A percentile compares a stretch with the other conserved stretches of the same genome.
Conservation (phyloP, 2,329 filamentous ascomycete genomes). For the Didymella keratinophila region DNA sequence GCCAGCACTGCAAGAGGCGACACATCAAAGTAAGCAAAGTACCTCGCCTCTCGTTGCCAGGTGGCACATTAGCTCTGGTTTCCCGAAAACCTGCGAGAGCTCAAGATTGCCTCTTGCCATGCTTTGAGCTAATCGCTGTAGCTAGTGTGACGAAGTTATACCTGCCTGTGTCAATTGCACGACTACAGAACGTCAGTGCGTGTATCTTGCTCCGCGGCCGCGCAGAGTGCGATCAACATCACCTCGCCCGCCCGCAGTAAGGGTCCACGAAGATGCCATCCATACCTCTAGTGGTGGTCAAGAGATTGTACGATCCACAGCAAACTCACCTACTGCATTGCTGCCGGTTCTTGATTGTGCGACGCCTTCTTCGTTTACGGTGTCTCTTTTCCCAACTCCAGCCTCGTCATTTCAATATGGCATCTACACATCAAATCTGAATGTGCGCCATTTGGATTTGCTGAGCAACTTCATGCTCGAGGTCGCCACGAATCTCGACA, state of each 20-base stretch:
- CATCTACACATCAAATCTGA: conserved; percentile 7
- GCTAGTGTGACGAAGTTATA: neutral
- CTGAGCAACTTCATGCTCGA: conserved; percentile 31
- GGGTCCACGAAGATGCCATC: neutral
- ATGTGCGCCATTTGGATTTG: conserved; percentile 33
- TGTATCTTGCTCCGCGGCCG: neutral
- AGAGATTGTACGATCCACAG: neutral
- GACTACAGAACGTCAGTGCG: neutral
- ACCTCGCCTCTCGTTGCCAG: too few species aligned
- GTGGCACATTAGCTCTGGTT: neutral
- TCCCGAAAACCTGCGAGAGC: too few species aligned
- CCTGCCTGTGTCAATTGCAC: neutral
- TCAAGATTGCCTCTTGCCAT: too few species aligned
- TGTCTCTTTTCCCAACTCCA: conserved; percentile 7
- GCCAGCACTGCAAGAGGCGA: neutral
- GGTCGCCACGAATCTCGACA: conserved; percentile 17
- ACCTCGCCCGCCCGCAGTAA: too few species aligned
- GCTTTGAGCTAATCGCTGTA: neutral
- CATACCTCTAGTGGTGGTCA: neutral
- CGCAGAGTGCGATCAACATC: neutral
- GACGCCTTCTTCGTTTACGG: conserved; percentile 11
- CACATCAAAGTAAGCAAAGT: neutral
- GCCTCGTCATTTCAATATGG: conserved; percentile 12
- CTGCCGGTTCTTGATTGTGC: neutral
- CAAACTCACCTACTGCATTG: neutral